These are phyloP conservation scores for Cyclostephanos tholiformis DNA, from an alignment of 108 stramenopile species.

Conservation along the genomic window DNA sequence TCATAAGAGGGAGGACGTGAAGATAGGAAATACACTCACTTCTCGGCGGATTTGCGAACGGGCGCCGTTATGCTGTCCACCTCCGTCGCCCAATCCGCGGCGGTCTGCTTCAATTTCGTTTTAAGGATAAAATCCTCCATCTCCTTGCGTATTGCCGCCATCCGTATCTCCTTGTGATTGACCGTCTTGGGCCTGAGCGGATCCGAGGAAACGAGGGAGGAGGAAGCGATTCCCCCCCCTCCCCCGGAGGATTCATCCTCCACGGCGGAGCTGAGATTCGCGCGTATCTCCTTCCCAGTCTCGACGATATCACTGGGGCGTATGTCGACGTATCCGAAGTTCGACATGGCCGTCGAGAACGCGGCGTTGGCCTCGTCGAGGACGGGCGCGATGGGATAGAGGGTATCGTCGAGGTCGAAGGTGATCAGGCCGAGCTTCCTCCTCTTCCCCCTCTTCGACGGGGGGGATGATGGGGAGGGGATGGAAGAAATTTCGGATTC, in stretches of 20 bases:
- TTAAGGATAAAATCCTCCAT: slow-evolving; percentile 79
- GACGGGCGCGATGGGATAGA: slow-evolving; percentile 70
- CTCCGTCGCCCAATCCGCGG: slow-evolving; percentile 87
- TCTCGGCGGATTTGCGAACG: slow-evolving; percentile 71
- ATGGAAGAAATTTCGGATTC: slow-evolving; percentile 26
- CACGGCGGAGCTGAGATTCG: slow-evolving; percentile 50
- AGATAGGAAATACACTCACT: slow-evolving; percentile 48
- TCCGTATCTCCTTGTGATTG: slow-evolving; percentile 82
- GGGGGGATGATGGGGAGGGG: slow-evolving; percentile 13
- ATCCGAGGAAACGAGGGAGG: slow-evolving; percentile 23
- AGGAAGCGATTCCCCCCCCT: not conserved
- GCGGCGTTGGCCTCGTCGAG: slow-evolving; percentile 76
- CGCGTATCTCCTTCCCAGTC: slow-evolving; percentile 71
- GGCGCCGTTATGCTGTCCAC: slow-evolving; percentile 62
- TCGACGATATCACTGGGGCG: slow-evolving; percentile 76
- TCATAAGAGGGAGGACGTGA: no score
- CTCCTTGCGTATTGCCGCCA: slow-evolving; percentile 81
- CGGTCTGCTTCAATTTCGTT: slow-evolving; percentile 73
- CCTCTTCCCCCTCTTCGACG: slow-evolving; percentile 18
- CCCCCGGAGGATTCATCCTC: slow-evolving; percentile 25
- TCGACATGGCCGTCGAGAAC: slow-evolving; percentile 81
- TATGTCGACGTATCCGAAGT: slow-evolving; percentile 69
- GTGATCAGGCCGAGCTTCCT: slow-evolving; percentile 67
- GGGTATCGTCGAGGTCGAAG: slow-evolving; percentile 85
- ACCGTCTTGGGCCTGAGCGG: slow-evolving; percentile 42